Evolutionary conservation across 177 flowering plant genomes (phyloP), one percentile per base, ranked within the genome.

Genomic region (Vitis hybrid): DNA sequence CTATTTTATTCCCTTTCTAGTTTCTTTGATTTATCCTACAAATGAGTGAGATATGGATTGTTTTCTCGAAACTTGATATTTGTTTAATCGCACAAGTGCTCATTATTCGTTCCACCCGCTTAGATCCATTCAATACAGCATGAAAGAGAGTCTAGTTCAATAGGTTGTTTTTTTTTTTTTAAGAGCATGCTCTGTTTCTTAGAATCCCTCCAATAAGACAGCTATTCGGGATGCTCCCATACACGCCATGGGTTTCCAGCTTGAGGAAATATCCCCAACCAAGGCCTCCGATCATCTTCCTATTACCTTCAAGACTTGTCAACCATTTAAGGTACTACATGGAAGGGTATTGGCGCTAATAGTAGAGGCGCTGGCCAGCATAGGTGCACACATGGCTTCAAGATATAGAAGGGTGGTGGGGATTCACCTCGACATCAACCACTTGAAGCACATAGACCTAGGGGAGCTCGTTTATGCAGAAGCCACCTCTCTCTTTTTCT

Each of bases 281-380:
- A 87, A 60, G 63, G 86, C 90, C 65, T 61, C 83, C 45, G 97
- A 95, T 16, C 81, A 76, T 2, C 78, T 93, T 10, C 79, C 34
- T 2, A 76, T 93, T 8, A 84, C 87, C 49, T 68, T 49, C 9
- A 85, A 76, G 34, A 34, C 0, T 34, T 6, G 7, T 5, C 77
- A 92, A 94, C 92, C 94, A 13, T 93, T 94, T 76, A 87, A 85
- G 83, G 98, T 92, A 73, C 78, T 91, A 34, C 97, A 93, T 62
- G 97, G 98, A 1, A 98, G 99, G 11, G 90, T 93, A 2, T 94
- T 94, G n/a, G 97, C 99, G 1, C 74, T 94, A 66, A 83, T 94
- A 53, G 84, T 97, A 8, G 97, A 93, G 83, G 70, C 84, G 0
- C 68, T 93, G 69, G 95, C 97, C 12, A 94, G 98, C 81, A 82